Base-by-base conservation (phyloP, 495 filamentous ascomycete genomes). In the Aspergillus saccharolyticus region DNA sequence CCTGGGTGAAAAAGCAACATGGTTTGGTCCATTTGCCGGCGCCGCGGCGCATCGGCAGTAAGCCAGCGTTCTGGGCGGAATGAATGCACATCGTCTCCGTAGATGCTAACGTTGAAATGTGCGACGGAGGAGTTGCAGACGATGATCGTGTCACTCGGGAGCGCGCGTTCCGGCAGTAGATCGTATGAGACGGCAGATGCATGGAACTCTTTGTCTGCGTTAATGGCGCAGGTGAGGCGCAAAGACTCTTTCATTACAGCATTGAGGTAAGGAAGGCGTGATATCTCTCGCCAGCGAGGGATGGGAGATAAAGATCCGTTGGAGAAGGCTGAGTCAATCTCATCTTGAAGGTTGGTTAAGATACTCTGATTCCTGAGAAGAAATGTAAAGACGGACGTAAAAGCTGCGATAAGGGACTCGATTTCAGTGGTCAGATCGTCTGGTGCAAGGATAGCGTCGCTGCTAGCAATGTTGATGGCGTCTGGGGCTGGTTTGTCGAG, bases 31-130 rank as follows among this genome's bases (percentile, higher is more conserved):
- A 68, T 65, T 14, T 4, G 6, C 10, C 15, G 17, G 1, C 50
- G 46, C 3, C 45, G 53, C 9, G 43, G 56, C 1, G 0, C 18
- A 33, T 53, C 30, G 7, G 49, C 39, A 30, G 12, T 44, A 7
- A 83, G 69, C 81, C 81, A 85, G 33, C 81, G 63, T 54, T 80
- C 81, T 0, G 83, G 82, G 2, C 75, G 65, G 52, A 80, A 85
- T 2, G 58, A 30, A 48, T 76, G 65, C 3, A 69, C 69, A 55
- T 83, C 77, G 15, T 68, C 63, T 1, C 82, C 83, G 53, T 75
- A 85, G 0, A 82, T 57, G 7, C 61, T 61, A 12, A 61, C 60
- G 24, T 74, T 55, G 12, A 70, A 61, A n/a, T 68, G 59, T 2
- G 68, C n/a, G 2, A 56, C 63, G 24, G 63, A 63, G 0, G 62